Conservation (phyloP, 2,329 filamentous ascomycete genomes). For the Aspergillus udagawae region DNA sequence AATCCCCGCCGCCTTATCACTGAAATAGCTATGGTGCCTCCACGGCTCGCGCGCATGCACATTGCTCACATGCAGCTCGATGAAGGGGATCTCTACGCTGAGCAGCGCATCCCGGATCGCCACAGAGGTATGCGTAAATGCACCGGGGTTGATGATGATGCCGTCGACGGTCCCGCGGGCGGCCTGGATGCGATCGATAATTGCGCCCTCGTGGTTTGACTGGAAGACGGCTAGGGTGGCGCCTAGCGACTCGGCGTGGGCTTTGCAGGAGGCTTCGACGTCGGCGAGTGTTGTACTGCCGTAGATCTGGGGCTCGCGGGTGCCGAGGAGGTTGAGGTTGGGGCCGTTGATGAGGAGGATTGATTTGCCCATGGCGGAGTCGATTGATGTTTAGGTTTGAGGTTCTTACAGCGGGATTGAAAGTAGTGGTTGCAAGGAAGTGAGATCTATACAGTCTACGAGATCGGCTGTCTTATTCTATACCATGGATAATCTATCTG, state of each 20-base stretch:
- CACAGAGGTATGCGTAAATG: conserved; percentile 71
- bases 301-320: conserved; percentile 69
- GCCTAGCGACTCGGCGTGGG: conserved; percentile 49
- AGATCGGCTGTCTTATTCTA: no score
- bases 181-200: conserved; percentile 69
- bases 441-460: no score
- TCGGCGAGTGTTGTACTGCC: conserved; percentile 65
- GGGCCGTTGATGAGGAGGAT: conserved; percentile 78
- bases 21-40: conserved; percentile 66
- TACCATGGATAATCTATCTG: no score
- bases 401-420: no score
- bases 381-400: not conserved
- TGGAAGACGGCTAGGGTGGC: conserved; percentile 60
- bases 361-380: conserved; percentile 28
- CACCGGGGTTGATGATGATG: conserved; percentile 69
- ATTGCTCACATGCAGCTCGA: conserved; percentile 75
- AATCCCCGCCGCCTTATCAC: conserved; percentile 70
- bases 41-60: conserved; percentile 68
- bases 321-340: conserved; percentile 76
- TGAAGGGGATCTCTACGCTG: conserved; percentile 66
- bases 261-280: conserved; percentile 49
- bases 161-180: conserved; percentile 59
- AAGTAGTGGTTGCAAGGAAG: no score
- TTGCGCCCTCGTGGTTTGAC: conserved; percentile 72
- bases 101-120: conserved; percentile 70